These are phyloP conservation scores for Saprolegnia parasitica DNA, from an alignment of 352 stramenopile genomes.

Conservation along the genomic window DNA sequence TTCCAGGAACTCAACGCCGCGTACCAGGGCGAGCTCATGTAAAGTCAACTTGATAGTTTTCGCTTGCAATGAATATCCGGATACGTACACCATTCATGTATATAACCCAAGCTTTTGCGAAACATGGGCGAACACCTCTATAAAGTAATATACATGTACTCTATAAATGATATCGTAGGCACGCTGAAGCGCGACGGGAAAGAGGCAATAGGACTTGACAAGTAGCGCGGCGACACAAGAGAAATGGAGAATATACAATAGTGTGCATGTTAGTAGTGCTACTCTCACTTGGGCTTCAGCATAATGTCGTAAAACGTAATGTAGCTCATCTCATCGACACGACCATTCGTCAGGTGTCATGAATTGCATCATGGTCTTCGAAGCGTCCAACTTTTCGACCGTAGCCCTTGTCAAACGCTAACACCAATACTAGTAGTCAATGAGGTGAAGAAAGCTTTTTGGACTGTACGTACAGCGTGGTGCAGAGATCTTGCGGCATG, in stretches of 20 bases:
- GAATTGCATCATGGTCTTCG: background rate
- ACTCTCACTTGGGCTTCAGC: background rate
- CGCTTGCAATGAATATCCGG: too few species aligned
- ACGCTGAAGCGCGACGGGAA: background rate
- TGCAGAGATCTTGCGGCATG: too few species aligned
- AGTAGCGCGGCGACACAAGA: background rate
- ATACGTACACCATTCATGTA: background rate
- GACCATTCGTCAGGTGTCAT: background rate
- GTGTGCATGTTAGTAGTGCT: background rate
- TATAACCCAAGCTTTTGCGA: background rate
- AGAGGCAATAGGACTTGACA: background rate
- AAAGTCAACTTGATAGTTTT: background rate
- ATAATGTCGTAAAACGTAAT: background rate
- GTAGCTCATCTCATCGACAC: background rate
- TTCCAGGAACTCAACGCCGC: conserved; percentile 48
- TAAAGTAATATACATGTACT: background rate
- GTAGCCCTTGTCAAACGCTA: too few species aligned
- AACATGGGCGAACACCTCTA: background rate
- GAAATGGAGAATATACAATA: background rate
- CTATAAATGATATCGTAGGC: background rate
- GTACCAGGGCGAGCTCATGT: background rate
- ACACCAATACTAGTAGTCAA: too few species aligned
- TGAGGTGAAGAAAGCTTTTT: too few species aligned
- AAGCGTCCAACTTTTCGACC: background rate
- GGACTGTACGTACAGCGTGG: too few species aligned